These are phyloP conservation scores for Cladosporium sp. DNA, from an alignment of 2,329 filamentous ascomycete genomes.

Conservation along the genomic window DNA sequence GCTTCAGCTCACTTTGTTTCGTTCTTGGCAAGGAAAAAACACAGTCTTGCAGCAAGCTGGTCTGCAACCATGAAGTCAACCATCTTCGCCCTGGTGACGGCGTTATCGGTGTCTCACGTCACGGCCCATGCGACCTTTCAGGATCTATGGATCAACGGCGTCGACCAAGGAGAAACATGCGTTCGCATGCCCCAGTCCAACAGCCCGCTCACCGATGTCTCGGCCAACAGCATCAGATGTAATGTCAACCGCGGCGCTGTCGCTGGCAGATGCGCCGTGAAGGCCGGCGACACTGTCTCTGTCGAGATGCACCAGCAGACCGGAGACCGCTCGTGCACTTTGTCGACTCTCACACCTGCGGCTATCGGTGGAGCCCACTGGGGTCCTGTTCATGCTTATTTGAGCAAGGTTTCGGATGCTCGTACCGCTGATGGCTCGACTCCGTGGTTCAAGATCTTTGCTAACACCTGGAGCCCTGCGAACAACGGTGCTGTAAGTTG, in stretches of 20 bases:
- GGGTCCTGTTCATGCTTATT: slow-evolving; percentile 44
- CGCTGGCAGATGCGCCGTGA: slow-evolving; percentile 43
- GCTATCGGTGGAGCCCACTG: slow-evolving; percentile 54
- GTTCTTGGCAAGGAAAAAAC: neutral
- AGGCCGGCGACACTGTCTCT: slow-evolving; percentile 43
- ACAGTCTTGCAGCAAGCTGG: neutral
- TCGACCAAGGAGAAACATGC: slow-evolving; percentile 39
- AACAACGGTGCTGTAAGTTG: slow-evolving; percentile 5
- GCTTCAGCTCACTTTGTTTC: neutral
- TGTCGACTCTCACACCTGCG: slow-evolving; percentile 28
- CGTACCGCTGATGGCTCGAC: slow-evolving; percentile 32
- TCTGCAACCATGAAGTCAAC: slow-evolving; percentile 3
- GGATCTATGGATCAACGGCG: slow-evolving; percentile 46
- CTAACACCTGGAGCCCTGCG: slow-evolving; percentile 44
- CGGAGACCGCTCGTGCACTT: slow-evolving; percentile 42
- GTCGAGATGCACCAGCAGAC: slow-evolving; percentile 57
- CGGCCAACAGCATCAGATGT: slow-evolving; percentile 46
- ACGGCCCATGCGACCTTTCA: slow-evolving; percentile 49
- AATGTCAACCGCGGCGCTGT: slow-evolving; percentile 29
- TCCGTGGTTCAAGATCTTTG: slow-evolving; percentile 54
- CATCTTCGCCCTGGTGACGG: slow-evolving; percentile 3
- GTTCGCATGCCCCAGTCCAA: slow-evolving; percentile 50
- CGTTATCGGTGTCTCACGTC: slow-evolving; percentile 1
- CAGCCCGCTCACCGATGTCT: slow-evolving; percentile 49
- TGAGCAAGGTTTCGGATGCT: slow-evolving; percentile 41